Evolutionary conservation across 371 early-diverging fungal species (phyloP).

Genomic region (Rhizopus sp.): DNA sequence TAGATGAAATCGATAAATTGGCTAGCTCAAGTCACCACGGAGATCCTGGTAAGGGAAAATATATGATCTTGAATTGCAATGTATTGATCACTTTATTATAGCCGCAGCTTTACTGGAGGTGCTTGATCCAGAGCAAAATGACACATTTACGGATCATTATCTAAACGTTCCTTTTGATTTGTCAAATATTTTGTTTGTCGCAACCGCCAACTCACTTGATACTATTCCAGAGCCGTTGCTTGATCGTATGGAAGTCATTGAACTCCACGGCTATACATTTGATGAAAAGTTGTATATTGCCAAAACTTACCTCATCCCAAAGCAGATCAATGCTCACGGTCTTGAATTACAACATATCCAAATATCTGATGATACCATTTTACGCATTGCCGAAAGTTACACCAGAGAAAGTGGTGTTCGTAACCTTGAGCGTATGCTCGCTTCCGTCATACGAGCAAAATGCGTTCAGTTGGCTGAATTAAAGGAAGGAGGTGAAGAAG

Average conservation of each 20-base stretch:
- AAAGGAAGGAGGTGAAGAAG: slow-evolving; percentile 20
- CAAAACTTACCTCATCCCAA: slow-evolving; percentile 56
- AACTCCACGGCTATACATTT: slow-evolving; percentile 83
- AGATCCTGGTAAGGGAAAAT: slow-evolving; percentile 58
- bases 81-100: slow-evolving; percentile 1
- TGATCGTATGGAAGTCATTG: slow-evolving; percentile 88
- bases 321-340: slow-evolving; percentile 71
- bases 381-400: slow-evolving; percentile 68
- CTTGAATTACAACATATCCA: slow-evolving; percentile 46
- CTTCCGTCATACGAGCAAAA: slow-evolving; percentile 69
- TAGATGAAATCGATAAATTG: slow-evolving; percentile 88
- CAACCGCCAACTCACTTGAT: slow-evolving; percentile 83
- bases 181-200: slow-evolving; percentile 79
- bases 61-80: background rate
- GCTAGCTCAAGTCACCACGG: slow-evolving; percentile 65
- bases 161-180: slow-evolving; percentile 81
- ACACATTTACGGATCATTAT: slow-evolving; percentile 78
- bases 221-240: slow-evolving; percentile 79
- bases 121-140: slow-evolving; percentile 87
- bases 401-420: slow-evolving; percentile 88
- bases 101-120: slow-evolving; percentile 85
- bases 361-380: slow-evolving; percentile 51
- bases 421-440: slow-evolving; percentile 74
- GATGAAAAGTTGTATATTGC: slow-evolving; percentile 74
- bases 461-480: slow-evolving; percentile 68